phyloP scores from a whole-genome alignment of 495 filamentous ascomycete genomes.

The Hypoxylon intermedium region DNA sequence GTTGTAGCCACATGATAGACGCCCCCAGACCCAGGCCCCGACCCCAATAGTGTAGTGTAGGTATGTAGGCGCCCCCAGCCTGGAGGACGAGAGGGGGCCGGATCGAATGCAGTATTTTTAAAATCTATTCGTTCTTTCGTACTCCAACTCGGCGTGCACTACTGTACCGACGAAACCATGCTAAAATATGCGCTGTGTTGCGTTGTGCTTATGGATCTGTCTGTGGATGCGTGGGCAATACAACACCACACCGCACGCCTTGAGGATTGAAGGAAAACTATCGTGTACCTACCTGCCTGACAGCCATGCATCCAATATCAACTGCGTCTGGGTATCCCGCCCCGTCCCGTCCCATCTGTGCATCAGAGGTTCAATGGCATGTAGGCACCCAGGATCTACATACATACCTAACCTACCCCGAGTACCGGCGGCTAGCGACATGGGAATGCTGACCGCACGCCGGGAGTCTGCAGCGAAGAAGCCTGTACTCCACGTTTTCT shows the following conservation, averaged over 20 bases:
- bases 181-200: no score
- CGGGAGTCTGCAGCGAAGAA: slow-evolving; percentile 17
- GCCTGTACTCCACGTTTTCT: slow-evolving; percentile 26
- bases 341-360: not conserved
- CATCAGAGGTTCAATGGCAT: no score
- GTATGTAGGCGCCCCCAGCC: not conserved
- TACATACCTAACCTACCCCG: slow-evolving; percentile 1
- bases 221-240: not conserved
- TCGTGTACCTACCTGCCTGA: no score
- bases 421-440: slow-evolving; percentile 22
- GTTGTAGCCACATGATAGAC: not conserved
- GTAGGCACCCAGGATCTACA: no score
- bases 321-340: no score
- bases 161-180: not conserved
- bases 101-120: not conserved
- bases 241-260: not conserved
- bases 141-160: not conserved
- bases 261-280: no score
- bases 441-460: not conserved
- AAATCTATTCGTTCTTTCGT: not conserved
- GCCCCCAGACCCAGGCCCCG: not conserved
- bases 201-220: no score
- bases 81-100: not conserved
- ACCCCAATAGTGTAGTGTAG: no score
- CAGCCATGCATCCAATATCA: no score